A percentile compares a stretch with the other conserved stretches of the same genome.
Evolutionary conservation across 1,284 basidiomycete species (phyloP).

Genomic region (Cutaneotrichosporon sp.): DNA sequence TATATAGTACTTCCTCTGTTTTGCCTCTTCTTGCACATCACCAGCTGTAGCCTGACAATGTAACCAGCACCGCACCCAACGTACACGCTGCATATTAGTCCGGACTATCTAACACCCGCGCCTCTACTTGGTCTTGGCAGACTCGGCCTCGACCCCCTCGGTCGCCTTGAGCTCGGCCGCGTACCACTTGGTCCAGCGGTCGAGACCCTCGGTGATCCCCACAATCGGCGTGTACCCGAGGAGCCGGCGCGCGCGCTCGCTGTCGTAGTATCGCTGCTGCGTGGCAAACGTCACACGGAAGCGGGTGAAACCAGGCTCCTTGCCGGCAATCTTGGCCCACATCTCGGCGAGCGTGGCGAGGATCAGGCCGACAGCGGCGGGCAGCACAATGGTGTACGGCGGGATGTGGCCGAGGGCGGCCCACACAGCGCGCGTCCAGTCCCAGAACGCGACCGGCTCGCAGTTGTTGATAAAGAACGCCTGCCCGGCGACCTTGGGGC

Average conservation of each 20-base stretch:
- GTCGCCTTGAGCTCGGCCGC: constrained; percentile 42
- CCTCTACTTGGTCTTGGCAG: constrained; percentile 12
- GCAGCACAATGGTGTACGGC: constrained; percentile 62
- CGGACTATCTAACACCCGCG: background rate
- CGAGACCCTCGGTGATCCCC: constrained; percentile 84
- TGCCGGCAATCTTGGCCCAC: constrained; percentile 72
- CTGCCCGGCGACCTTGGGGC: constrained; percentile 75
- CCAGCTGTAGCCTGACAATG: background rate
- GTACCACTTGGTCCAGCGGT: constrained; percentile 57
- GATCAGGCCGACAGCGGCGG: constrained; percentile 66
- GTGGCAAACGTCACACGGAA: constrained; percentile 76
- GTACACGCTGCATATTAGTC: background rate
- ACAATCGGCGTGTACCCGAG: constrained; percentile 92
- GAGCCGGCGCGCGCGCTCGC: constrained; percentile 88
- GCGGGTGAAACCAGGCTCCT: constrained; percentile 84
- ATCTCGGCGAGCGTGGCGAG: constrained; percentile 74
- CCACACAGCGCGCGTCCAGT: constrained; percentile 87
- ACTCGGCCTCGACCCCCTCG: constrained; percentile 11
- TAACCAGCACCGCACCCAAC: background rate
- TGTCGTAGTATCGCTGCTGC: constrained; percentile 81
- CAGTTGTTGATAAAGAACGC: constrained; percentile 98
- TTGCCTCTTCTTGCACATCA: no score
- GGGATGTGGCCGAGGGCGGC: constrained; percentile 67
- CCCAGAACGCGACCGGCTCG: constrained; percentile 96
- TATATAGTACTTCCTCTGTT: no score